Conservation (phyloP, 495 filamentous ascomycete species). For the Hyaloscypha bicolor region DNA sequence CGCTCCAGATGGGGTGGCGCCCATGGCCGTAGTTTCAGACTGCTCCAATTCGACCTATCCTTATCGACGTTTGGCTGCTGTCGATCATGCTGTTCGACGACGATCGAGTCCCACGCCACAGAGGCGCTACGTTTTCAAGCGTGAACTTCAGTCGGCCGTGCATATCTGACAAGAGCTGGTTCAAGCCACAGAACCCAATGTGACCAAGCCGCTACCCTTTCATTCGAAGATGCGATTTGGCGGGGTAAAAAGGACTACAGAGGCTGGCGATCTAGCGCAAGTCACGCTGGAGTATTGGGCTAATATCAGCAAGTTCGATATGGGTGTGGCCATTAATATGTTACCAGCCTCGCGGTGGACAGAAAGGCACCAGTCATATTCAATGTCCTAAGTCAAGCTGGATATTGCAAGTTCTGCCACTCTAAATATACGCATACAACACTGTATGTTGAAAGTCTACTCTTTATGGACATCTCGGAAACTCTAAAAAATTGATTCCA, state of each 20-base stretch:
- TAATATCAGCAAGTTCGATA: too few species aligned
- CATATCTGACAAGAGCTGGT: neutral
- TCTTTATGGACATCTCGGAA: too few species aligned
- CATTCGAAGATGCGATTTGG: neutral
- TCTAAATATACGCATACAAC: too few species aligned
- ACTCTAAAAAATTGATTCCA: too few species aligned
- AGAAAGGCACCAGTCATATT: too few species aligned
- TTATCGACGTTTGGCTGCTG: neutral
- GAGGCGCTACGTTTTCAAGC: neutral
- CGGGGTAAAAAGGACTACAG: neutral
- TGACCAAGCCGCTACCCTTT: neutral
- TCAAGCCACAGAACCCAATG: neutral
- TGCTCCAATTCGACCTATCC: neutral
- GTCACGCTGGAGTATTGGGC: neutral
- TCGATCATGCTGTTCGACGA: neutral
- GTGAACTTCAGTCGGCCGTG: neutral
- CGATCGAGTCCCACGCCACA: neutral
- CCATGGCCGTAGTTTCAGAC: neutral
- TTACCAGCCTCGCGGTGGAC: too few species aligned
- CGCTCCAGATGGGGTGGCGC: neutral
- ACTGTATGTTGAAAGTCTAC: too few species aligned
- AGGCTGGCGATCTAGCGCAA: neutral
- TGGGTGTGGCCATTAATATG: too few species aligned
- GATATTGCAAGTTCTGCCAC: too few species aligned
- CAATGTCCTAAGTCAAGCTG: too few species aligned